Conservation (phyloP, 495 filamentous ascomycete genomes). For the Massariosphaeria phaeospora region DNA sequence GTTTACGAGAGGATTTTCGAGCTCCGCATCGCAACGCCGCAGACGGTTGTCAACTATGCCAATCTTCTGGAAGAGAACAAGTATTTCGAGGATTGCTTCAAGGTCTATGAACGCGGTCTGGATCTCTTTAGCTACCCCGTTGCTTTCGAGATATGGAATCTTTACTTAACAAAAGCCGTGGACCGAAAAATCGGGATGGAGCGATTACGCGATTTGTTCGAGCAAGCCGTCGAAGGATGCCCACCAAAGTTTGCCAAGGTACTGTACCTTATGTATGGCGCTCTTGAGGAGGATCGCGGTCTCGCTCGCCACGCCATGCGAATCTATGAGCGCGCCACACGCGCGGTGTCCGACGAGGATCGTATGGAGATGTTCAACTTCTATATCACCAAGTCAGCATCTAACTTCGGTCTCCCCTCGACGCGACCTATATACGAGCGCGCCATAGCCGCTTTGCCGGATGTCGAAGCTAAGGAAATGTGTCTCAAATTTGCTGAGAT, state of each 20-base stretch:
- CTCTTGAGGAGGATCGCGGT: constrained; percentile 91
- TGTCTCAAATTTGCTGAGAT: constrained; percentile 99
- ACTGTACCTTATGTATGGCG: constrained; percentile 97
- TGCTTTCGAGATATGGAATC: constrained; percentile 97
- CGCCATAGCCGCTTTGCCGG: constrained; percentile 84
- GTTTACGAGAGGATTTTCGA: constrained; percentile 98
- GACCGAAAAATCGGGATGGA: constrained; percentile 95
- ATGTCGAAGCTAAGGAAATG: constrained; percentile 94
- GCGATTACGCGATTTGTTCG: constrained; percentile 88
- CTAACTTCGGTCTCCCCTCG: constrained; percentile 94
- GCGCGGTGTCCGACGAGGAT: constrained; percentile 92
- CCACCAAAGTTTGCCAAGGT: constrained; percentile 95
- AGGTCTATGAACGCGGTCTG: constrained; percentile 92
- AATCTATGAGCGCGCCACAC: constrained; percentile 96
- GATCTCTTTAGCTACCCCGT: constrained; percentile 97
- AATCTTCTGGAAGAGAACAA: constrained; percentile 92
- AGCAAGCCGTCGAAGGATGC: constrained; percentile 91
- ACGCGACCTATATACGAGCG: constrained; percentile 97
- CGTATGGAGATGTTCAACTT: constrained; percentile 98
- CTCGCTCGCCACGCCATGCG: constrained; percentile 97
- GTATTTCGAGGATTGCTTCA: constrained; percentile 97
- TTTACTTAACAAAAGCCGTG: constrained; percentile 95
- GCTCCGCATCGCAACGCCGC: constrained; percentile 92
- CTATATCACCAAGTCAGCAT: constrained; percentile 98
- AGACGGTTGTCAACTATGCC: constrained; percentile 98